Conservation (phyloP, 805 yeast species). For the Sugiyamaella boreocaroliniensis region DNA sequence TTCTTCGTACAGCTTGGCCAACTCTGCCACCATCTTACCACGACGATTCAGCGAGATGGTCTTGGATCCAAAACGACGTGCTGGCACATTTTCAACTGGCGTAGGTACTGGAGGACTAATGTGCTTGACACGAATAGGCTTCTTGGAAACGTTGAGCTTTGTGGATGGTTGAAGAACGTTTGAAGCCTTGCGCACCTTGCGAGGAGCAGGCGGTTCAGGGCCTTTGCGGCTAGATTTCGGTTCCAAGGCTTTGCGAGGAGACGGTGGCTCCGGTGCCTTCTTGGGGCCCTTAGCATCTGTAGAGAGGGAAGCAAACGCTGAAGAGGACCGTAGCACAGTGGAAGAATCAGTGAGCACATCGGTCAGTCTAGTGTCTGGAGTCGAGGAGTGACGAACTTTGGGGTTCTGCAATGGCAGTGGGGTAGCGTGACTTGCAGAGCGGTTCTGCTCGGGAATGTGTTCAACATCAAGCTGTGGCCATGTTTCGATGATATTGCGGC, state of each 20-base stretch:
- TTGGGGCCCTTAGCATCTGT: too few species aligned
- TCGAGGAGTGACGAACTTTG: neutral
- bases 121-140: neutral
- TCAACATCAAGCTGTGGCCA: slow-evolving; percentile 35
- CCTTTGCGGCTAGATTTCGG: neutral
- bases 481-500: slow-evolving; percentile 45
- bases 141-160: slow-evolving; percentile 5
- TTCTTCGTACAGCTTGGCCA: slow-evolving; percentile 61
- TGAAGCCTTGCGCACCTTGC: neutral
- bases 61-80: slow-evolving; percentile 22
- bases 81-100: slow-evolving; percentile 10
- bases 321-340: too few species aligned
- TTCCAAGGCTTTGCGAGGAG: neutral
- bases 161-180: slow-evolving; percentile 9
- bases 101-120: neutral
- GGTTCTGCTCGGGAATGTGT: neutral
- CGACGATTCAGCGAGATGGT: slow-evolving; percentile 35
- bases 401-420: neutral
- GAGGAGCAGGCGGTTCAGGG: slow-evolving; percentile 6
- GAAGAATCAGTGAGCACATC: too few species aligned
- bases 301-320: too few species aligned
- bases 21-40: slow-evolving; percentile 53
- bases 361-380: neutral
- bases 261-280: neutral
- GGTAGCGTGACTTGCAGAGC: neutral